A percentile compares a stretch with the other conserved stretches of the same genome.
phyloP scores from a whole-genome alignment of 805 yeast genomes.

The Myxozyma udenii region DNA sequence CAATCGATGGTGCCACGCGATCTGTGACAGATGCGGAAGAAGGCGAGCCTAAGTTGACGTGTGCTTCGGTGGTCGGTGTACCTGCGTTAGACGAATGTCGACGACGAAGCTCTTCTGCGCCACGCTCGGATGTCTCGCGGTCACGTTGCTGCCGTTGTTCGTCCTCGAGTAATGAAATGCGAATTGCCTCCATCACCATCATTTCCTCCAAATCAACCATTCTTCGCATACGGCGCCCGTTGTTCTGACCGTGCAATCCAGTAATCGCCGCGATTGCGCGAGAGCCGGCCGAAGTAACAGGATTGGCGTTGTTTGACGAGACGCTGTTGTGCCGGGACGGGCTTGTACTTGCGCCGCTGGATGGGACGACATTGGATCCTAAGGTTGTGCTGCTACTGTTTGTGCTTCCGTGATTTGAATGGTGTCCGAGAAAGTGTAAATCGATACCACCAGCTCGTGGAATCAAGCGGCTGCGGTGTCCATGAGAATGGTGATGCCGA shows the following conservation, averaged over 20 bases:
- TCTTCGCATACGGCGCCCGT: constrained; percentile 25
- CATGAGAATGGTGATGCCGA: constrained; percentile 2
- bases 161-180: constrained; percentile 68
- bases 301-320: too few relatives aligned
- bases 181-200: constrained; percentile 81
- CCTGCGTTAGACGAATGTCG: constrained; percentile 6
- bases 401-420: background rate
- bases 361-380: background rate
- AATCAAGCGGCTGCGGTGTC: constrained; percentile 25
- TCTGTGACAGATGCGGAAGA: background rate
- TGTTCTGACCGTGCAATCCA: background rate
- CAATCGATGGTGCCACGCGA: background rate
- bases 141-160: constrained; percentile 44
- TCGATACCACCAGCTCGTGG: constrained; percentile 19
- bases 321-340: too few relatives aligned
- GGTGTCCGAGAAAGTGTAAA: constrained; percentile 5
- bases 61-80: background rate
- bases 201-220: constrained; percentile 57
- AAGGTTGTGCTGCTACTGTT: constrained; percentile 1
- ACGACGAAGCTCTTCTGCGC: constrained; percentile 6
- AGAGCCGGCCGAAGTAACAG: background rate
- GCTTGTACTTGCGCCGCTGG: constrained; percentile 1
- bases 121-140: constrained; percentile 33
- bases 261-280: background rate
- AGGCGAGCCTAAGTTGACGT: background rate